A percentile compares a stretch with the other conserved stretches of the same genome.
Evolutionary conservation across 306 rosid species (phyloP).

Genomic region (Medicago ruthenica): DNA sequence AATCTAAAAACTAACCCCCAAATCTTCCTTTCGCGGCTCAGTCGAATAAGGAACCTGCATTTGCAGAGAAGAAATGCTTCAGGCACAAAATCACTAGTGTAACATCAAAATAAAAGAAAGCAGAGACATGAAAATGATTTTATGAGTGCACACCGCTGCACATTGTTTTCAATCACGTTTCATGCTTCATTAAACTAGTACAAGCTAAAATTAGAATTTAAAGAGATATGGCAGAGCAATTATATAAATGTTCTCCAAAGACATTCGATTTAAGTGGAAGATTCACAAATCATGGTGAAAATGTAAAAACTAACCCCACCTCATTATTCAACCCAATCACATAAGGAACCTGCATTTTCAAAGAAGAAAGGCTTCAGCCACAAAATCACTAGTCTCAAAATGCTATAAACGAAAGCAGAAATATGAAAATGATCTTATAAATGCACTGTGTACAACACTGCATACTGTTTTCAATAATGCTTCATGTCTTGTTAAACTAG

Average conservation of each 20-base stretch:
- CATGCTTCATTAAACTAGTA: background rate
- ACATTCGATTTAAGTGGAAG: conserved; percentile 34
- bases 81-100: conserved; percentile 35
- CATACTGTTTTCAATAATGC: no score
- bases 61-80: conserved; percentile 7
- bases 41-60: conserved; percentile 92
- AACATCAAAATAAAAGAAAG: background rate
- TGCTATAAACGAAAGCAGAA: no score
- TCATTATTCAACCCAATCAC: no score
- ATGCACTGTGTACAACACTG: no score
- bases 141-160: background rate
- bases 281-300: background rate
- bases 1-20: conserved; percentile 74
- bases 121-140: conserved; percentile 11
- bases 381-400: no score
- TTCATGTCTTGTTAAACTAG: no score
- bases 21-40: conserved; percentile 79
- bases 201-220: background rate
- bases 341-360: no score
- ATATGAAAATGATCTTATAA: no score
- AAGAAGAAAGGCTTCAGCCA: no score
- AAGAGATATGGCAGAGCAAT: background rate
- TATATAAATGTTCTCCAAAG: conserved; percentile 1
- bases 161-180: conserved; percentile 6
- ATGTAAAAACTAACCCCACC: conserved; percentile 70